These are phyloP conservation scores for Oropetium thomaeum DNA, from an alignment of 176 grass and related monocot species.

Conservation along the genomic window DNA sequence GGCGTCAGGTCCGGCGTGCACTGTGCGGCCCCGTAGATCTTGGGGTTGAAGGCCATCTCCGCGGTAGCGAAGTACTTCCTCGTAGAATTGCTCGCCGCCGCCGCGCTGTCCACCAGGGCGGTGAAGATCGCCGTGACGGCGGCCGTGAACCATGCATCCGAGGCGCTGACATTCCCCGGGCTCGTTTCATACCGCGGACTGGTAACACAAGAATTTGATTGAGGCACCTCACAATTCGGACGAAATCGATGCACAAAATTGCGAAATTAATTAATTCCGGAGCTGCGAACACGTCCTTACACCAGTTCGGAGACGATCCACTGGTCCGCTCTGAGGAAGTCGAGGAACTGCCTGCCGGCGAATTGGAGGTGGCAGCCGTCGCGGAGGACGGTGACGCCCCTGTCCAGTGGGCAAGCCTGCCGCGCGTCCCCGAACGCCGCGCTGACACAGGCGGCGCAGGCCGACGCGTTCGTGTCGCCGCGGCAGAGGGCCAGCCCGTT, in stretches of 20 bases:
- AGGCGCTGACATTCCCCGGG: rapidly evolving
- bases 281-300: neutral
- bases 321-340: slow-evolving; percentile 17
- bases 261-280: neutral
- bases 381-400: slow-evolving; percentile 31
- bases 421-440: slow-evolving; percentile 24
- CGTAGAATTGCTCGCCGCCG: slow-evolving; percentile 2
- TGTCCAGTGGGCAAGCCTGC: slow-evolving; percentile 31
- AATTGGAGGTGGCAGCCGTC: slow-evolving; percentile 52
- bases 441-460: slow-evolving; percentile 33
- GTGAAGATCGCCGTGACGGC: slow-evolving; percentile 10
- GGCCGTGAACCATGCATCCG: slow-evolving; percentile 24
- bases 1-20: slow-evolving; percentile 34
- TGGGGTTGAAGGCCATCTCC: slow-evolving; percentile 32
- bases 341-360: slow-evolving; percentile 50
- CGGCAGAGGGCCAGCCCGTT: slow-evolving; percentile 44
- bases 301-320: slow-evolving; percentile 1
- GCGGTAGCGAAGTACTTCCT: slow-evolving; percentile 43
- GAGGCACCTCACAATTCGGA: neutral
- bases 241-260: neutral
- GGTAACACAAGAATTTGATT: neutral
- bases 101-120: slow-evolving; percentile 17
- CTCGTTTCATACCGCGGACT: too few species aligned
- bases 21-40: slow-evolving; percentile 48
- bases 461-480: slow-evolving; percentile 38